Evolutionary conservation across 192 early-diverging fungal genomes (phyloP), one percentile per base, ranked within the genome.

Genomic region (Dispira simplex): DNA sequence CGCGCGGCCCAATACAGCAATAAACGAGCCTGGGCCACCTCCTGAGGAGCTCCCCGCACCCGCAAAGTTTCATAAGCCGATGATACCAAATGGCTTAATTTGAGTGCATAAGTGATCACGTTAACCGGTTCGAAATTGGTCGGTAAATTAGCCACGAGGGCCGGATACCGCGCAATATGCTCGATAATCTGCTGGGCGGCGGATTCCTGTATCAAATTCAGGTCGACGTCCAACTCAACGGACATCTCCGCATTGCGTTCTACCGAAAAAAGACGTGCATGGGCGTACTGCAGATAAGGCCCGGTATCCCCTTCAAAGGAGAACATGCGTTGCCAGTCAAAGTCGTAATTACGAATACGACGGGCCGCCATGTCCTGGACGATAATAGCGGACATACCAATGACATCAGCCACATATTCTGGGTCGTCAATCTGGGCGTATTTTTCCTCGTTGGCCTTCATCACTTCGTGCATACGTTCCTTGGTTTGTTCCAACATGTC

Each of bases 251-350:
- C 77, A 66, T 81, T 86, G 68, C 95, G 92, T 77, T 94, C 89
- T 52, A 99, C 87, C 65, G 93, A 95, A 76, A 89, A 91, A 45
- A 96, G 77, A 70, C 97, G 95, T 43, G 97, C 84, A 71, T 99
- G 95, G n/a, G 95, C 88, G 71, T 95, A 99, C 79, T 97, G 95
- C 27, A 98, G 77, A 77, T 98, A 98, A 21, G 96, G 96, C n/a
- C 95, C 97, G 43, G 97, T 99, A 75, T 95, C 91, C 68, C 97
- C 97, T 72, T 98, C 93, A 68, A 95, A 95, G 64, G 84, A 81
- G 68, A 94, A 85, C 85, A 98, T 95, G 64, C 90, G 84, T 65
- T 79, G 78, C 83, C 87, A 90, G 71, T 92, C 82, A 70, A 99
- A 95, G 43, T 83, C 84, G 67, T 99, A 99, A 81, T 96, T 93